Base-by-base conservation (phyloP, 495 filamentous ascomycete species). In the Echria macrotheca region DNA sequence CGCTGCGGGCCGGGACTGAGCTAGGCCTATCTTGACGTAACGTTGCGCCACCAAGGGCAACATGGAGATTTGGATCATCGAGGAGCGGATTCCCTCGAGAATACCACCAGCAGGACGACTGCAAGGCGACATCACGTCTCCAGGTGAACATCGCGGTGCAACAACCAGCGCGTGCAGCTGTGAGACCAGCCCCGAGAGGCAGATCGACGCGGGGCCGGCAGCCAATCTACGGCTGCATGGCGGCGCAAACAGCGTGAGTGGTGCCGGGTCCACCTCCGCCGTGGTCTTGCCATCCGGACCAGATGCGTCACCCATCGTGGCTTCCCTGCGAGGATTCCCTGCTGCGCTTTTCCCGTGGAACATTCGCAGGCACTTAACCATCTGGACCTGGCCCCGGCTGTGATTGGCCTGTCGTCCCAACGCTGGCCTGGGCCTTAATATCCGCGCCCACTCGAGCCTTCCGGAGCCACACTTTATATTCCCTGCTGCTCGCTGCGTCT, bases 31-130 rank as follows among this genome's bases (percentile, higher is more conserved):
- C 18, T 23, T 54, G 57, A 52, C 46, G 61, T 64, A 64, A 58
- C 59, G 61, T 64, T 64, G 56, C 59, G 61, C 58, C 50, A 49
- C 36, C 19, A 19, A 10, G 44, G 24, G 12, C 47, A 24, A 32
- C 45, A 36, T 28, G 8, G 7, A 48, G 46, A 48, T 48, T 48
- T 28, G 35, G 46, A 48, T 48, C 46, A 48, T 21, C 46, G 40
- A n/a, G 21, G 28, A 19, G 29, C n/a, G 11, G 9, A 5, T 17
- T 17, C 41, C 40, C 19, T 32, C 29, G n/a, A 26, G 29, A 32
- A 5, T 18, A 15, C 40, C 21, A 43, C 40, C 40, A 43, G 38
- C n/a, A 22, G 11, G 38, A 41, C 18, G n/a, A 21, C 5, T 41
- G 14, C 7, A 31, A 12, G 15, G 18, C 15, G 14, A 18, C 29